phyloP scores from a whole-genome alignment of 768 basidiomycete species.

The Suillus occidentalis region DNA sequence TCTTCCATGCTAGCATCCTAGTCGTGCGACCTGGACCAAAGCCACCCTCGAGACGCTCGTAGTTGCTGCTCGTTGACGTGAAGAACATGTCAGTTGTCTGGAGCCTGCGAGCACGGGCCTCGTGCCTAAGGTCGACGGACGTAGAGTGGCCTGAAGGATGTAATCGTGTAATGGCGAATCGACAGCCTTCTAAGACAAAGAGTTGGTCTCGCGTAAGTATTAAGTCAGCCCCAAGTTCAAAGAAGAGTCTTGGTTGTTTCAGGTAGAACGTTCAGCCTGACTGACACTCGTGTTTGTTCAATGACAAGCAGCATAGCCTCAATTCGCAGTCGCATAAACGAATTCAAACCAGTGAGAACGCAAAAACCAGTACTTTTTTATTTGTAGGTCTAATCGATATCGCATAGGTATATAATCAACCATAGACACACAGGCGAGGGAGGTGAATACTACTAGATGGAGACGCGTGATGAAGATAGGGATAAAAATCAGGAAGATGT shows the following conservation, averaged over 20 bases:
- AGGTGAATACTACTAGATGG: not conserved
- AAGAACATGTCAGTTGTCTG: slow-evolving; percentile 20
- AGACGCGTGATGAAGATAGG: not conserved
- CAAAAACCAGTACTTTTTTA: slow-evolving; percentile 2
- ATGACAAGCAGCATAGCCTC: not conserved
- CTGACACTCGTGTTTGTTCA: not conserved
- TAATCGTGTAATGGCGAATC: slow-evolving; percentile 21
- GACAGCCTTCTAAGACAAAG: not conserved
- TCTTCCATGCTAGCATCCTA: slow-evolving; percentile 57
- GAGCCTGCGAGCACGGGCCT: slow-evolving; percentile 24
- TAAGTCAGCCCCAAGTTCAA: not conserved
- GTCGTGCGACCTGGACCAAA: slow-evolving; percentile 47
- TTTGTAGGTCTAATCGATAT: slow-evolving; percentile 5
- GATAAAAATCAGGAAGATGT: slow-evolving; percentile 9
- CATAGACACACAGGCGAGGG: not conserved
- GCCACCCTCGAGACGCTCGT: slow-evolving; percentile 63
- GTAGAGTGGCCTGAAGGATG: slow-evolving; percentile 28
- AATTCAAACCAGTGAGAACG: not conserved
- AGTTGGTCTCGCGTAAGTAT: not conserved
- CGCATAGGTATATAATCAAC: slow-evolving; percentile 7
- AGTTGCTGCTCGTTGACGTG: slow-evolving; percentile 43
- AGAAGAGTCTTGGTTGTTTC: not conserved
- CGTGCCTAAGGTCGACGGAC: slow-evolving; percentile 26
- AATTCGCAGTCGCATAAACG: not conserved
- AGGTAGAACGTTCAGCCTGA: not conserved